Base-by-base conservation (phyloP, 495 filamentous ascomycete genomes). In the Cudoniella acicularis region DNA sequence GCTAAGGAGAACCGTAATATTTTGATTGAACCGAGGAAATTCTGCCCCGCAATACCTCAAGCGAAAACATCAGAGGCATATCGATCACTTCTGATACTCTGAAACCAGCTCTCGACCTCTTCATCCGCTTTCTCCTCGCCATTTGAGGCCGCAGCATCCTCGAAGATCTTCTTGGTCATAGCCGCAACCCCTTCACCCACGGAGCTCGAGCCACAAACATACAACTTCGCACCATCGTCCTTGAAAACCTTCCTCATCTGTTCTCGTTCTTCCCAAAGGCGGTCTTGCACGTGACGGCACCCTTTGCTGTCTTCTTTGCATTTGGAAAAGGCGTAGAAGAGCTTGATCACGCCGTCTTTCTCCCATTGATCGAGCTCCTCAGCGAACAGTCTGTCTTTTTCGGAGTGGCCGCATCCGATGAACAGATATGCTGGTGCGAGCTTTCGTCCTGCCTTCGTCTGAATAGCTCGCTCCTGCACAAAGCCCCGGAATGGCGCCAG, bases 401-500 rank as follows among this genome's bases (percentile, higher is more conserved):
- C 79, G 18, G 80, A 72, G 1, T 77, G 73, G 17, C 82, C 78
- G 64, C 86, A 89, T 1, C 87, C 87, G 42, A 85, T 71, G 66
- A 87, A 89, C 1, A 91, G 71, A 10, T 88, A 45, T 0, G 86
- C 86, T 1, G 73, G 79, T 0, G 80, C 86, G 0, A 88, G 73
- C 21, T 70, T 72, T 16, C 75, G 71, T 0, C 82, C 82, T 0
- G 76, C 77, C 16, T 71, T 74, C 21, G 84, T 73, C 64, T 77
- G 77, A 30, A 75, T 75, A 0, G 80, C 83, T 10, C 87, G 83
- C 58, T 91, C 86, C 68, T 89, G 81, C 10, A 88, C 59, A 66
- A 90, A 90, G 4, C 84, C 86, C 0, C 85, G 78, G 77, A 90
- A 89, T 0, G 87, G 87, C 0, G 86, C 86, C 10, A 90, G 67